phyloP scores from a whole-genome alignment of 1,284 basidiomycete genomes.

The Amylostereum areolatum region DNA sequence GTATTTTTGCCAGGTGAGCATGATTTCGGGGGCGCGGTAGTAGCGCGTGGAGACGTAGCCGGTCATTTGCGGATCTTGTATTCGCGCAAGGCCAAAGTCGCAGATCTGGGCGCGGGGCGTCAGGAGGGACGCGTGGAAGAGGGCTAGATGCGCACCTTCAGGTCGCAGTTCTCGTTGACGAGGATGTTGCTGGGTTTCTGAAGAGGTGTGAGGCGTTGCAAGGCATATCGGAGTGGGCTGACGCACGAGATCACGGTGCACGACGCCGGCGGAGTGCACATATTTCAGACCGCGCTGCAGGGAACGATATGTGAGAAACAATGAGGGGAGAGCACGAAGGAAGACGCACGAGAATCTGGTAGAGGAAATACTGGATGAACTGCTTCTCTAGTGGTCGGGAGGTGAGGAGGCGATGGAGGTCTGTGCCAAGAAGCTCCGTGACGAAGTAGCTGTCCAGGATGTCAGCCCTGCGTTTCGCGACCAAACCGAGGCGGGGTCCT shows the following conservation, averaged over 20 bases:
- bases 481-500: conserved; percentile 18
- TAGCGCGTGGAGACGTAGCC: conserved; percentile 99
- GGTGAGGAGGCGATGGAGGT: conserved; percentile 94
- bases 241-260: conserved; percentile 90
- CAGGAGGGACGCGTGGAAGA: neutral
- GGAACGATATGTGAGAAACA: conserved; percentile 5
- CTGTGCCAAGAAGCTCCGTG: conserved; percentile 97
- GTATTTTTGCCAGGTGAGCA: conserved; percentile 99
- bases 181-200: conserved; percentile 99
- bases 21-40: conserved; percentile 99
- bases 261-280: conserved; percentile 98
- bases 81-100: conserved; percentile 96
- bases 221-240: neutral
- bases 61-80: conserved; percentile 99
- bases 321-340: neutral
- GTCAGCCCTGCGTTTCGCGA: conserved; percentile 5
- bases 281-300: conserved; percentile 93
- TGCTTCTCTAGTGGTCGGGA: conserved; percentile 98
- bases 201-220: neutral
- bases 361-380: conserved; percentile 99
- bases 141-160: conserved; percentile 52
- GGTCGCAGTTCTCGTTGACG: conserved; percentile 99
- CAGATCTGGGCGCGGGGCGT: conserved; percentile 63
- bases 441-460: conserved; percentile 80
- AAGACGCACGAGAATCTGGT: conserved; percentile 85